A percentile compares a stretch with the other conserved stretches of the same genome.
Conservation (phyloP, 2,329 filamentous ascomycete genomes). For the Plectosphaerella plurivora region DNA sequence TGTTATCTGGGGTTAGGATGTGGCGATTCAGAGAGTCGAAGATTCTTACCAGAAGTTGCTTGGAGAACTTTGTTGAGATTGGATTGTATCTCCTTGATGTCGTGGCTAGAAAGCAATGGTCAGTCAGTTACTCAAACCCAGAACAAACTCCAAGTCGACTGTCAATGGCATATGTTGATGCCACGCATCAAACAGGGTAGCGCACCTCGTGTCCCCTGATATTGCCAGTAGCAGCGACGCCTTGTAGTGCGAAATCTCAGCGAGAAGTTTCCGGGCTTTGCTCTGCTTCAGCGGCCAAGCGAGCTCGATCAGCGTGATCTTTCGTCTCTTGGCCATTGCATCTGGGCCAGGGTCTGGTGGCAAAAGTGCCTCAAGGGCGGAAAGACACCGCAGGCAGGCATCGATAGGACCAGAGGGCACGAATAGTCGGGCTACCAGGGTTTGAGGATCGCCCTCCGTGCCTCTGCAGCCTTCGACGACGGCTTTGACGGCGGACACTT, state of each 20-base stretch:
- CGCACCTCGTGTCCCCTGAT: constrained; percentile 7
- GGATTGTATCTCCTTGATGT: not conserved
- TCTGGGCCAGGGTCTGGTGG: not conserved
- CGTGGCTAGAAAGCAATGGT: not conserved
- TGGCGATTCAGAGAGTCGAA: not conserved
- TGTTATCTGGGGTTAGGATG: not conserved
- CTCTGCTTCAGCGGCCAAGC: constrained; percentile 10
- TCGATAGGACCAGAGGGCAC: constrained; percentile 1
- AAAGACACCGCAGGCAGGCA: constrained; percentile 1
- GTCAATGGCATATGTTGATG: not conserved
- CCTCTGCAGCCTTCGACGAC: constrained; percentile 5
- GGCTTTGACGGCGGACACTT: constrained; percentile 7
- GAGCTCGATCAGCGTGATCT: not conserved
- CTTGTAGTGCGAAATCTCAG: constrained; percentile 10
- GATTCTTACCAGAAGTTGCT: not conserved
- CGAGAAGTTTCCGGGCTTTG: constrained; percentile 6
- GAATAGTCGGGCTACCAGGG: not conserved
- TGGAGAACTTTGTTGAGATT: not conserved
- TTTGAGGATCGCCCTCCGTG: not conserved
- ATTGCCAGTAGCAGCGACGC: constrained; percentile 7
- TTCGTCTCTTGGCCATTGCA: not conserved
- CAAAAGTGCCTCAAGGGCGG: not conserved
- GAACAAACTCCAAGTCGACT: not conserved
- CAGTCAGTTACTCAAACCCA: too few species aligned
- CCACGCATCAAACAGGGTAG: not conserved